Evolutionary conservation across 257 asterid genomes (phyloP), one percentile per base, ranked within the genome.

Genomic region (Schizonepeta tenuifolia): DNA sequence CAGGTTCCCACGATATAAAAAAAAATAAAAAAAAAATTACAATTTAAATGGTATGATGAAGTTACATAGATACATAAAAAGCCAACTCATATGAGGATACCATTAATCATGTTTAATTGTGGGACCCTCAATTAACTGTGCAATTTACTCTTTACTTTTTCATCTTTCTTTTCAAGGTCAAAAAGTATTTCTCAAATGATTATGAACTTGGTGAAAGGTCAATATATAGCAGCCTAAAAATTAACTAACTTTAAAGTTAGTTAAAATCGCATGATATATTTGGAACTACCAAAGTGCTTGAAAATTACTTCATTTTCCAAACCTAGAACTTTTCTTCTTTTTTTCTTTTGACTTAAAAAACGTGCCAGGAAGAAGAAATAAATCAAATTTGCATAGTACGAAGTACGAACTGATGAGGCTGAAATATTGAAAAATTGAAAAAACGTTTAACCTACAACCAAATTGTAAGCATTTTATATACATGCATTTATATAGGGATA

Each of bases 221-320:
- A 67, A 58, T n/a, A n/a, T n/a, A n/a, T 47, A 18, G 22, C 24
- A 74, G 33, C 33, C 69, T 49, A 40, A 51, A 43, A 24, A 47
- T 60, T 54, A 70, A 20, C 75, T 49, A 67, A 67, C 72, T 21
- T 50, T 40, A 46, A n/a, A 28, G 78, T 59, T 67, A 58, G 81
- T 77, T 72, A 67, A 77, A 71, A 43, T 65, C 41, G 66, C 75
- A 69, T 2, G 12, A 75, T 18, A 4, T 28, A 28, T 3, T 3
- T 21, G 76, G 64, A 70, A 20, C 33, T 31, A 28, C 20, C 13
- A 51, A 20, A 54, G 50, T 63, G 72, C 28, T 64, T 20, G 46
- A 24, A 44, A 43, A 44, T 26, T 38, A 26, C 26, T 43, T 31
- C 26, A 17, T 44, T 59, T 71, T 10, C 49, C n/a, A 0, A 11